Conservation (phyloP, 345 rosid genomes). For the Trapa bicornis region DNA sequence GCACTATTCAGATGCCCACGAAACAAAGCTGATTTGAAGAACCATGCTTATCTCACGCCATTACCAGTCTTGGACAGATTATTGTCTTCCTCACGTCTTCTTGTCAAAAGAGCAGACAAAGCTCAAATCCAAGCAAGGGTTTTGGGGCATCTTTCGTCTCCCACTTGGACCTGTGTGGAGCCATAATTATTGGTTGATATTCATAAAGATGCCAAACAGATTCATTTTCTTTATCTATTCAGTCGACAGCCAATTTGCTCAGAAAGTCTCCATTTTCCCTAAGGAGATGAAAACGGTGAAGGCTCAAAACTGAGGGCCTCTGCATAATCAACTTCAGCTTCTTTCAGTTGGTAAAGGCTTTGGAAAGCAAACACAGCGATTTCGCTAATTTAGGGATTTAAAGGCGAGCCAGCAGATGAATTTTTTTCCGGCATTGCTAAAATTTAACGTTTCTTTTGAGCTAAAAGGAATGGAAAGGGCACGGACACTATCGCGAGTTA, state of each 20-base stretch:
- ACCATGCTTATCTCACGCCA: not conserved
- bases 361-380: not conserved
- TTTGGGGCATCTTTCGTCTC: not conserved
- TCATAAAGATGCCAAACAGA: no score
- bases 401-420: not conserved
- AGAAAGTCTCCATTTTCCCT: not conserved
- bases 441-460: not conserved
- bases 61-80: not conserved
- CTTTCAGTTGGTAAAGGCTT: no score
- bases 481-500: not conserved
- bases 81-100: slow-evolving; percentile 3
- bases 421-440: not conserved
- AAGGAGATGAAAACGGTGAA: not conserved
- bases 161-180: not conserved
- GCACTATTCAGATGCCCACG: not conserved
- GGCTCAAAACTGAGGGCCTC: not conserved
- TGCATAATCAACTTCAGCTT: no score
- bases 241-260: not conserved
- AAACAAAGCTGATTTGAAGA: slow-evolving; percentile 3
- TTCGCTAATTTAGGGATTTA: not conserved
- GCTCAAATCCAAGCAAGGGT: not conserved
- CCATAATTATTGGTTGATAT: not conserved
- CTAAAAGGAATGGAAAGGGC: not conserved
- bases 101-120: not conserved
- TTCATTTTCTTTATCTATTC: no score